A percentile compares a stretch with the other conserved stretches of the same genome.
Conservation (phyloP, 352 stramenopile genomes). For the Globisporangium nodosum region DNA sequence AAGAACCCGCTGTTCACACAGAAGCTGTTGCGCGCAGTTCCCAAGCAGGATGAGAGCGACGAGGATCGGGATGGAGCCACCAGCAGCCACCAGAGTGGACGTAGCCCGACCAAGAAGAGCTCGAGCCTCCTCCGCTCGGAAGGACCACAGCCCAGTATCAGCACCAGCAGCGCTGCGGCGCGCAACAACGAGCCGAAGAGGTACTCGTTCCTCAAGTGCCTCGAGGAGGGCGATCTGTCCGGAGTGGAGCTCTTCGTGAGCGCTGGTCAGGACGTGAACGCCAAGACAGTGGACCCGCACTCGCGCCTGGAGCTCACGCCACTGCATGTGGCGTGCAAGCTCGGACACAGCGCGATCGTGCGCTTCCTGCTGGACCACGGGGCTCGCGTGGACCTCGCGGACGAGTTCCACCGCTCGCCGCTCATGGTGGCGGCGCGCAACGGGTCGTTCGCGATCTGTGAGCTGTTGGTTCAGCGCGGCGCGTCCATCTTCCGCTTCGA, state of each 20-base stretch:
- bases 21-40: constrained; percentile 19
- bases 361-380: constrained; percentile 43
- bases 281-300: constrained; percentile 24
- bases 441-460: constrained; percentile 42
- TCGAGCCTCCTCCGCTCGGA: not conserved
- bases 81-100: not conserved
- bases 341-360: constrained; percentile 32
- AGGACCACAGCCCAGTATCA: not conserved
- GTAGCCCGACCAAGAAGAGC: not conserved
- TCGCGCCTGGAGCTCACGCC: constrained; percentile 33
- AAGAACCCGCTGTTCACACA: constrained; percentile 56
- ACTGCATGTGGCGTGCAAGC: constrained; percentile 51
- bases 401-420: constrained; percentile 52
- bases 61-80: not conserved
- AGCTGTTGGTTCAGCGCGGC: constrained; percentile 32
- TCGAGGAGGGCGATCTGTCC: constrained; percentile 32
- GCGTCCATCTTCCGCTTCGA: constrained; percentile 46
- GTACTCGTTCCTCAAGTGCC: constrained; percentile 44
- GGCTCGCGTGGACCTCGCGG: constrained; percentile 33
- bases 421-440: constrained; percentile 54
- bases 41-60: constrained; percentile 3
- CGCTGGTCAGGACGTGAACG: constrained; percentile 57
- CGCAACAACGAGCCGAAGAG: constrained; percentile 15
- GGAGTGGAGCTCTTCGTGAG: constrained; percentile 65
- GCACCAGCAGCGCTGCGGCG: not conserved